Evolutionary conservation across 2,329 filamentous ascomycete species (phyloP).

Genomic region (Colletotrichum viniferum): DNA sequence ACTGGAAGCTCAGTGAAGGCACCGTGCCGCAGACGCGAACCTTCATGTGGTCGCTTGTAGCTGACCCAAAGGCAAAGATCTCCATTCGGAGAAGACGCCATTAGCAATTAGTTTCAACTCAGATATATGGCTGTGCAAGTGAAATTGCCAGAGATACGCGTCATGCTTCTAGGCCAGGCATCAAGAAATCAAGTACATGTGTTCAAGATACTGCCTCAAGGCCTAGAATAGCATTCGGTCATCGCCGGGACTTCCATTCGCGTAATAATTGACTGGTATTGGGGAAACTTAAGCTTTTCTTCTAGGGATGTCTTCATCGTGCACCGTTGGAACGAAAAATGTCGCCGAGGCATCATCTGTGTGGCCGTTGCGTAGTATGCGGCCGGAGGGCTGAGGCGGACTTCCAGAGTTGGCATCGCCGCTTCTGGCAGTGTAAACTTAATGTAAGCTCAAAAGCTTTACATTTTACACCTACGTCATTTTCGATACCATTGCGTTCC

Average conservation of each 20-base stretch:
- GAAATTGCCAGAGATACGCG: background rate
- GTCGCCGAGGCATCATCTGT: background rate
- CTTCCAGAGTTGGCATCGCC: background rate
- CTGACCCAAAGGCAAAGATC: background rate
- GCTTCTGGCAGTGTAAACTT: background rate
- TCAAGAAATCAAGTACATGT: background rate
- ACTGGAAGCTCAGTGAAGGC: conserved; percentile 23
- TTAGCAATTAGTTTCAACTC: background rate
- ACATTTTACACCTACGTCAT: background rate
- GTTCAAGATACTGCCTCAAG: background rate
- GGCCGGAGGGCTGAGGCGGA: background rate
- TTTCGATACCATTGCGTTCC: background rate
- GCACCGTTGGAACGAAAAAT: background rate
- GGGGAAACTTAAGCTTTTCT: background rate
- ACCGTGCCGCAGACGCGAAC: background rate
- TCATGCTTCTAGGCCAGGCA: background rate
- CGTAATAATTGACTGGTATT: background rate
- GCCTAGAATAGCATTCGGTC: background rate
- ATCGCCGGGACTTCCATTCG: background rate
- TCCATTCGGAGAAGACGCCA: background rate
- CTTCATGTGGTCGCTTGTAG: conserved; percentile 1
- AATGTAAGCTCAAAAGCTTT: background rate
- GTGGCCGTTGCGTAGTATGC: background rate
- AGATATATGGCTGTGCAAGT: background rate
- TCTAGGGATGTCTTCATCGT: background rate